Evolutionary conservation across 2,329 filamentous ascomycete species (phyloP), one percentile per base, ranked within the genome.

Genomic region (Tolypocladium endophyticum): DNA sequence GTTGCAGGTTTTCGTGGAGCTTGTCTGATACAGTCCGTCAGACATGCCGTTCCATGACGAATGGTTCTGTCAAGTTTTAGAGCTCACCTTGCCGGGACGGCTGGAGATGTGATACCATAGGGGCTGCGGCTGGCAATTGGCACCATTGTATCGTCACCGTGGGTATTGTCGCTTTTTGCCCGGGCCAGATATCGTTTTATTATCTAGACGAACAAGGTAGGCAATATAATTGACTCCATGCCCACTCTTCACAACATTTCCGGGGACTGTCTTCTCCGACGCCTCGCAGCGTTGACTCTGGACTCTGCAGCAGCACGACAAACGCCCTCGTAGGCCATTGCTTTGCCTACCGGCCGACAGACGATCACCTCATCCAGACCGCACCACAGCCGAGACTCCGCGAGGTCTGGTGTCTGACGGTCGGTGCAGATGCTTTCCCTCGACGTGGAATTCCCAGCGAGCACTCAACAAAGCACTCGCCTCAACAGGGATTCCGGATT

Each of bases 21-120:
- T 65, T 62, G 61, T 65, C 66, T 65, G 61, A 65, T 69, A 61
- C 67, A 64, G 60, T 66, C 66, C 64, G 67, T 67, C 66, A 67
- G 61, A 68, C 54, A 33, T 50, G n/a, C 38, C 4, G n/a, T 30
- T 35, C 30, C 30, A 16, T 53, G 28, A 20, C 50, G 20, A 35
- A n/a, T 23, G 14, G 2, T 14, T 6, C 6, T 35, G 30, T 20
- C 30, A 35, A 7, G 30, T 30, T n/a, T 12, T 20, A 30, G 30
- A 18, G 18, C 35, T 36, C 11, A 1, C 30, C 11, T 11, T 23
- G 50, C 50, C 50, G 23, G 35, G 50, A 35, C 3, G 11, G 28
- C 18, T 20, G 50, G 50, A n/a, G 30, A 33, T 53, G 30, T 8
- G 20, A 8, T 54, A 12, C 20, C 23, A 33, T 7, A 8, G 23